Percentiles rank a stretch among this genome's conserved stretches.
These are phyloP conservation scores for Trichosporon coremiiforme DNA, from an alignment of 1,284 basidiomycete species.

Conservation along the genomic window DNA sequence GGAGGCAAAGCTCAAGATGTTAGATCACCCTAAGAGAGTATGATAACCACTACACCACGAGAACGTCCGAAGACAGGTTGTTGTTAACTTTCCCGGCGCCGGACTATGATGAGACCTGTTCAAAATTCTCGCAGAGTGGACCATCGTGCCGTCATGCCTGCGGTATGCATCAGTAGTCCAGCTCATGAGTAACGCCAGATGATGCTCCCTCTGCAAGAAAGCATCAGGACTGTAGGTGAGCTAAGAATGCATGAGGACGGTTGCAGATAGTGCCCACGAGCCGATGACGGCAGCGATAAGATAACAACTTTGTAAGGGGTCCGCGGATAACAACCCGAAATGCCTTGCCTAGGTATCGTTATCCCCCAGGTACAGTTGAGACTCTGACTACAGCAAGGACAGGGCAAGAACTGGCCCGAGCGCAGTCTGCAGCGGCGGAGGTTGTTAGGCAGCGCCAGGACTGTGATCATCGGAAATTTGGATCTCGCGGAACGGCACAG, in stretches of 20 bases:
- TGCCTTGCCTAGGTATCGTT: no score
- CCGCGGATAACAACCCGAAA: no score
- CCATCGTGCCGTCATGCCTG: background rate
- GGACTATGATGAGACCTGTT: background rate
- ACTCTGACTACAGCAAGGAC: no score
- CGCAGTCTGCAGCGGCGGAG: no score
- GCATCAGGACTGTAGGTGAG: no score
- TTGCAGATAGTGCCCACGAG: background rate
- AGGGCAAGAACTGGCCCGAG: no score
- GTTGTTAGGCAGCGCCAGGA: no score
- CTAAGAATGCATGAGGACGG: no score
- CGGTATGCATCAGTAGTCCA: no score
- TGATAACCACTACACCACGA: conserved; percentile 14
- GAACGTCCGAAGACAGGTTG: conserved; percentile 10
- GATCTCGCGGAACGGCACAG: background rate
- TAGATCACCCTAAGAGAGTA: conserved; percentile 14
- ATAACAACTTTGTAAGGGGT: background rate
- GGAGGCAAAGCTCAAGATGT: conserved; percentile 13
- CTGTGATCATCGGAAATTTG: background rate
- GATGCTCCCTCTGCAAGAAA: no score
- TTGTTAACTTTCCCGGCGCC: background rate
- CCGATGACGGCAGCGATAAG: background rate
- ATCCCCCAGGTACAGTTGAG: no score
- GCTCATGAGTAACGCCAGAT: no score
- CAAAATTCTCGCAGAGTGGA: background rate